Conservation (phyloP, 2,329 filamentous ascomycete genomes). For the Aspergillus aculeatus region DNA sequence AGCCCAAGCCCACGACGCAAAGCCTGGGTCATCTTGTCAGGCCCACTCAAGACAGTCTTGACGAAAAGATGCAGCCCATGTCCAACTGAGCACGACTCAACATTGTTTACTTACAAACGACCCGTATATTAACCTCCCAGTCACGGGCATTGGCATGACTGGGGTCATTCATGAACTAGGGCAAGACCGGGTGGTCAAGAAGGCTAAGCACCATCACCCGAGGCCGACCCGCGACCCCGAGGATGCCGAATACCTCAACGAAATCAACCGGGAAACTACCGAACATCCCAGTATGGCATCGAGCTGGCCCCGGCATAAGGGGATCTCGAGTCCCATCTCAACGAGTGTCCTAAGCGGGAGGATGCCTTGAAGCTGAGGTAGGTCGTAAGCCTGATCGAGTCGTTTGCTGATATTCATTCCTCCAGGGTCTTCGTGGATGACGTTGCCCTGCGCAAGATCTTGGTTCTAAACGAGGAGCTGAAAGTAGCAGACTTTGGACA, state of each 20-base stretch:
- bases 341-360: constrained; percentile 5
- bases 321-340: constrained; percentile 14
- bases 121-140: constrained; percentile 7
- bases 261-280: constrained; percentile 18
- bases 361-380: constrained; percentile 4
- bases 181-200: constrained; percentile 13
- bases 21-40: too few relatives aligned
- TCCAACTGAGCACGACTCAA: too few relatives aligned
- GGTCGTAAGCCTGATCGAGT: constrained; percentile 9
- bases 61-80: too few relatives aligned
- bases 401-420: constrained; percentile 6
- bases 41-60: too few relatives aligned
- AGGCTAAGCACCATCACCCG: constrained; percentile 6
- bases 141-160: constrained; percentile 14
- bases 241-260: constrained; percentile 21
- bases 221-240: constrained; percentile 12
- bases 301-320: constrained; percentile 18
- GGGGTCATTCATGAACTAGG: constrained; percentile 7
- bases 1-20: too few relatives aligned
- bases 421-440: constrained; percentile 14
- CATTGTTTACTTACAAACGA: background rate
- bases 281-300: constrained; percentile 19
- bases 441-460: constrained; percentile 14
- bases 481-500: constrained; percentile 16
- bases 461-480: constrained; percentile 13